Base-by-base conservation (phyloP, 306 rosid species). In the Cotoneaster glaucophyllus region DNA sequence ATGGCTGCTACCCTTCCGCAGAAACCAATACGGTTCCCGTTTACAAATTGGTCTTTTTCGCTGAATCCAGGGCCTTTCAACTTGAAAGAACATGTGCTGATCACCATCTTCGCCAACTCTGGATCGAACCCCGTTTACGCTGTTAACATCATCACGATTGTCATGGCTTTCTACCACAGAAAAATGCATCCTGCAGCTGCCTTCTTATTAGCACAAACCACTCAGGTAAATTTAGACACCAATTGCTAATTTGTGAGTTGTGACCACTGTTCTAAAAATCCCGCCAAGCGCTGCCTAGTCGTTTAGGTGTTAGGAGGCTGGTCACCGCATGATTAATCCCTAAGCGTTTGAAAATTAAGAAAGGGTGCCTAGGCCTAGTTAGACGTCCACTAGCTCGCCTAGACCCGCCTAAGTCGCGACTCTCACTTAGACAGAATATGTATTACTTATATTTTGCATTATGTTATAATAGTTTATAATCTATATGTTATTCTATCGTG, bases 1-100 rank as follows among this genome's bases (percentile, higher is more conserved):
- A 85, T 85, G 86, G 84, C 88, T 11, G 64, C 77, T 18, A 69
- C 59, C n/a, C 80, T 85, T 4, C 88, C 82, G 1, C 19, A 12
- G 4, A 72, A 48, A n/a, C 10, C 3, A 6, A n/a, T 81, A 31
- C 44, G 12, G 17, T 17, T 84, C 3, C 84, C 84, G 0, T 37
- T 64, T 18, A 53, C 62, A 11, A 77, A 74, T 15, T 79, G 79
- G 84, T 31, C 79, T 0, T 79, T 82, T 61, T 74, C 88, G 1
- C 17, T 79, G 82, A 82, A 85, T 44, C 88, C 88, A 8, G 86
- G 86, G 3, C 88, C 86, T 14, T 82, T 85, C 64, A 78, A 82
- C 63, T 14, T 85, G 44, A 85, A 85, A 56, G 88, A 85, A 71
- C 88, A 82, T 70, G 84, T 69, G 37, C 17, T 82, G 59, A 78